These are phyloP conservation scores for Epithemia pelagica DNA, from an alignment of 108 stramenopile species.

Conservation along the genomic window DNA sequence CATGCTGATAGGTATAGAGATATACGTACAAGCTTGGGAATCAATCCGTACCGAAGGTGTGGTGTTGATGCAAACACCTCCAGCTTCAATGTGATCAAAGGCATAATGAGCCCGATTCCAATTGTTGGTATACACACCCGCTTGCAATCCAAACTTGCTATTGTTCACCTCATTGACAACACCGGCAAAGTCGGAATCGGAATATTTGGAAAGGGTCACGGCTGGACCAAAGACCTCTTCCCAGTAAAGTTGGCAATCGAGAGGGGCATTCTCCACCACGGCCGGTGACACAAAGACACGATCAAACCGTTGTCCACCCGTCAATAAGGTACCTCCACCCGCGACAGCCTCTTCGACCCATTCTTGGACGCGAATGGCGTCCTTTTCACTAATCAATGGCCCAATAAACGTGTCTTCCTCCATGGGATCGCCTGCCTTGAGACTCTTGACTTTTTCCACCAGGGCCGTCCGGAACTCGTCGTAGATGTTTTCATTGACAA, in stretches of 20 bases:
- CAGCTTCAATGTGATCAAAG: conserved; percentile 18
- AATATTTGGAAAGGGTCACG: conserved; percentile 49
- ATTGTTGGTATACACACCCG: conserved; percentile 23
- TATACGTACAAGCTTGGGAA: conserved; percentile 16
- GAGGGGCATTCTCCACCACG: conserved; percentile 62
- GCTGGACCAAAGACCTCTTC: conserved; percentile 82
- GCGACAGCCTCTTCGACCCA: conserved; percentile 71
- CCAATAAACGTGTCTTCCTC: conserved; percentile 25
- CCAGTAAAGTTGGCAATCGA: conserved; percentile 50
- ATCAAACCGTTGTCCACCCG: conserved; percentile 63
- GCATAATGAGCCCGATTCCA: conserved; percentile 16
- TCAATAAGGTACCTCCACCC: conserved; percentile 58
- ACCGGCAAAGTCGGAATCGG: conserved; percentile 6
- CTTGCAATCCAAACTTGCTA: conserved; percentile 17
- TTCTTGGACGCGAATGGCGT: conserved; percentile 67
- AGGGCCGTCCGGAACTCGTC: conserved; percentile 70
- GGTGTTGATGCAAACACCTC: conserved; percentile 16
- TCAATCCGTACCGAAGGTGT: conserved; percentile 17
- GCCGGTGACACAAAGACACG: conserved; percentile 83
- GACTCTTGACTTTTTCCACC: conserved; percentile 25
- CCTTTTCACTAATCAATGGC: conserved; percentile 20
- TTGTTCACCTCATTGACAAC: conserved; percentile 17
- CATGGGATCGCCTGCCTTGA: conserved; percentile 44
- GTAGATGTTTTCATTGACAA: conserved; percentile 67
- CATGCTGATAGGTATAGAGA: no score